Percentiles rank a stretch among this genome's conserved stretches.
Conservation (phyloP, 352 stramenopile species). For the Globisporangium cylindrosporum region DNA sequence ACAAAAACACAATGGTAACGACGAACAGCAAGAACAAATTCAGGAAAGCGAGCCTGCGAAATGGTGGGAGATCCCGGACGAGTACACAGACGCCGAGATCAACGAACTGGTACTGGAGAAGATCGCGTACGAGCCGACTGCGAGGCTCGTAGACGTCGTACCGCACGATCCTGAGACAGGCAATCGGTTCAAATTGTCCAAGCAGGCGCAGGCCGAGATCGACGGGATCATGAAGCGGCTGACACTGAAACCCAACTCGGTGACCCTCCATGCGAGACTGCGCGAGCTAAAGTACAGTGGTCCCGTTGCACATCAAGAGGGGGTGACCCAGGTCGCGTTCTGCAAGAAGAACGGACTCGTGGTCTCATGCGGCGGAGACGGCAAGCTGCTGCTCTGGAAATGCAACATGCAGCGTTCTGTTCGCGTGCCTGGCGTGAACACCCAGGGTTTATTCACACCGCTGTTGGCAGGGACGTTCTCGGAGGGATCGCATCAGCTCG, state of each 20-base stretch:
- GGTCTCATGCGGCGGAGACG: constrained; percentile 47
- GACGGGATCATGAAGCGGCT: constrained; percentile 49
- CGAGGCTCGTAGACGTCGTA: constrained; percentile 55
- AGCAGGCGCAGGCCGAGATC: constrained; percentile 53
- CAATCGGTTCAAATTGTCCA: constrained; percentile 61
- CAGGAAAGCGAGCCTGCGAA: constrained; percentile 45
- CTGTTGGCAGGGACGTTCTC: constrained; percentile 36
- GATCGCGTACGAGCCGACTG: constrained; percentile 54
- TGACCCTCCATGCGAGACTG: constrained; percentile 33
- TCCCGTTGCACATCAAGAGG: constrained; percentile 43
- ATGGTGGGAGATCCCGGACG: constrained; percentile 75
- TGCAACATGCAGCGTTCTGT: constrained; percentile 49
- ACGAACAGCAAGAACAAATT: neutral
- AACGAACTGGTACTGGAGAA: constrained; percentile 62
- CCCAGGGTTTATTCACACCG: constrained; percentile 53
- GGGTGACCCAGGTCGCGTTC: constrained; percentile 43
- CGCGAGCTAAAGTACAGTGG: constrained; percentile 53
- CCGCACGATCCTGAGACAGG: constrained; percentile 63
- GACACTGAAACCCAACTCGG: constrained; percentile 46
- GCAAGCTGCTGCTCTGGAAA: constrained; percentile 51
- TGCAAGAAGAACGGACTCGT: constrained; percentile 58
- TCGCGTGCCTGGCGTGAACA: constrained; percentile 56
- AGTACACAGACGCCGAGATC: constrained; percentile 60
- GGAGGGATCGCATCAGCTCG: constrained; percentile 46
- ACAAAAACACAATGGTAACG: neutral